Evolutionary conservation across 2,329 filamentous ascomycete genomes (phyloP).

Genomic region (Tolypocladium nubicola): DNA sequence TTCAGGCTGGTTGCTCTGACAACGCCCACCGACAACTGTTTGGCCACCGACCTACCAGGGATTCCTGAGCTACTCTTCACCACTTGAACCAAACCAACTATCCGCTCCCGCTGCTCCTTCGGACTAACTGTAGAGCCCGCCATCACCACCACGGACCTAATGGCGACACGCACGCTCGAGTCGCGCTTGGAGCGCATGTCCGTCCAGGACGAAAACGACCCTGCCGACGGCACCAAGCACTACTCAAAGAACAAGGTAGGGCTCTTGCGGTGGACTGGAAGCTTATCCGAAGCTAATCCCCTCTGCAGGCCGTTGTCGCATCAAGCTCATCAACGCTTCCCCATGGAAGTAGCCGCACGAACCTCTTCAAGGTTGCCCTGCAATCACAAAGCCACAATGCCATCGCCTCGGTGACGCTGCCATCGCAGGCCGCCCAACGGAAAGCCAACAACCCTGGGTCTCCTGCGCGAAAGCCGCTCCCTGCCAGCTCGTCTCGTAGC

Average conservation of each 20-base stretch:
- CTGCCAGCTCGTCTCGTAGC: slow-evolving; percentile 25
- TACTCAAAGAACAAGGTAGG: slow-evolving; percentile 70
- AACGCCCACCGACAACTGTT: neutral
- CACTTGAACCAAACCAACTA: neutral
- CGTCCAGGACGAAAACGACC: slow-evolving; percentile 79
- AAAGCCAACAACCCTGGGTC: slow-evolving; percentile 37
- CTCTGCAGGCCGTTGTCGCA: slow-evolving; percentile 14
- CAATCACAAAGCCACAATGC: slow-evolving; percentile 65
- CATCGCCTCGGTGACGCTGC: slow-evolving; percentile 54
- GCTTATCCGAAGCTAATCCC: slow-evolving; percentile 21
- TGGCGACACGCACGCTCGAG: slow-evolving; percentile 74
- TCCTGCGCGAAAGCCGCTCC: slow-evolving; percentile 39
- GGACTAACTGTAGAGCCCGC: too few relatives aligned
- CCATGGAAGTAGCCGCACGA: slow-evolving; percentile 56
- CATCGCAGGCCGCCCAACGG: slow-evolving; percentile 53
- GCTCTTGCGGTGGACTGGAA: slow-evolving; percentile 9
- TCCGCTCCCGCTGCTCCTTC: neutral
- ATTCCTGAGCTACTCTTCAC: neutral
- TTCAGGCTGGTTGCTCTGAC: neutral
- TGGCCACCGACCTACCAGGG: neutral
- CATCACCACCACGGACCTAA: slow-evolving; percentile 14
- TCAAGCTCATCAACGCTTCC: slow-evolving; percentile 29
- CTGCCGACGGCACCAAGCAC: slow-evolving; percentile 36
- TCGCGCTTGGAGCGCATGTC: slow-evolving; percentile 82
- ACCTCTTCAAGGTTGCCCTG: slow-evolving; percentile 76